Evolutionary conservation across 305 asterid genomes (phyloP).

Genomic region (Rubia peregrina): DNA sequence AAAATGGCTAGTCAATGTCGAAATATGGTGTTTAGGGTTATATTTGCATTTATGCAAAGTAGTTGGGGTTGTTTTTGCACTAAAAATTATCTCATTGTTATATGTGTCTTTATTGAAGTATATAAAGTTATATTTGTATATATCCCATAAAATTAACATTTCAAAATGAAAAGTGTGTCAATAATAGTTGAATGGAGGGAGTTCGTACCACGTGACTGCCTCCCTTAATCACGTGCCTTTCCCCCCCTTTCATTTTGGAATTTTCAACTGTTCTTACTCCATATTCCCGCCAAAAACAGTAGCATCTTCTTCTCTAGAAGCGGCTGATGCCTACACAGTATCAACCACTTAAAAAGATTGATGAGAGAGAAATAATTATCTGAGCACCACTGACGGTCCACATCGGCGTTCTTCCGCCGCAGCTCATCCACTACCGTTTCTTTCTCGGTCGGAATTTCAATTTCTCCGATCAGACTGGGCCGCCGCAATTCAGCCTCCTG

Average conservation of each 20-base stretch:
- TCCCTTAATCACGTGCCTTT: not conserved
- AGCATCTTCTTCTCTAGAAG: slow-evolving; percentile 39
- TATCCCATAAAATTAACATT: too few relatives aligned
- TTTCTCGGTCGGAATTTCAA: not conserved
- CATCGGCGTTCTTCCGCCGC: not conserved
- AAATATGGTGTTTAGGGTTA: too few relatives aligned
- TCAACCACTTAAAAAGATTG: not conserved
- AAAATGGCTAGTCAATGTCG: too few relatives aligned
- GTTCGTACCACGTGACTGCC: not conserved
- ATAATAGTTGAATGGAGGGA: too few relatives aligned
- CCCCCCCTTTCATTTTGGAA: not conserved
- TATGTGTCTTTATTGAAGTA: too few relatives aligned
- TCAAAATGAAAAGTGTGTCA: too few relatives aligned
- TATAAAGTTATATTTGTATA: too few relatives aligned
- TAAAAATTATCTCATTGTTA: too few relatives aligned
- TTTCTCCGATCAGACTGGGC: not conserved
- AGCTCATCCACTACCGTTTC: slow-evolving; percentile 33
- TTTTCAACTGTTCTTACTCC: not conserved
- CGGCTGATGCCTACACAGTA: not conserved
- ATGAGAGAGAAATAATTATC: not conserved
- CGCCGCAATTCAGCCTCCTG: slow-evolving; percentile 16
- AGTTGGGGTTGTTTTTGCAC: too few relatives aligned
- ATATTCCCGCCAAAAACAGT: slow-evolving; percentile 12
- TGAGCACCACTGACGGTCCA: not conserved
- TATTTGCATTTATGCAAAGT: too few relatives aligned